Base-by-base conservation (phyloP, 2,329 filamentous ascomycete species). In the Neophaeococcomyces mojaviensis region DNA sequence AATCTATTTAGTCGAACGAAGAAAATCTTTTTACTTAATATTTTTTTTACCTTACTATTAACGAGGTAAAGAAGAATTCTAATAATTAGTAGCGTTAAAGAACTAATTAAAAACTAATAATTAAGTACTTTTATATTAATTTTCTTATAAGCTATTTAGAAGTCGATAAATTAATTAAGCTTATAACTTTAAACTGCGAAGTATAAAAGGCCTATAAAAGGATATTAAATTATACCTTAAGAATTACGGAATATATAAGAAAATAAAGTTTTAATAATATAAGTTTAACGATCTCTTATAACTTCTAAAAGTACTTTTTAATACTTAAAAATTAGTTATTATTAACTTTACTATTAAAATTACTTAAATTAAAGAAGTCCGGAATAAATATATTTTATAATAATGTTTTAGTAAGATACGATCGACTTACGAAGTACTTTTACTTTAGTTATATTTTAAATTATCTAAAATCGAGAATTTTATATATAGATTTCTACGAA, bases 161-260 rank as follows among this genome's bases (percentile, higher is more conserved):
- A 12, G 37, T 48, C 30, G 36, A 49, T 33, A 50, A 53, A 18
- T 48, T 18, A 19, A 39, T 53, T 26, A 22, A 53, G 35, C 34
- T 50, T 7, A 31, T 53, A 28, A 48, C 32, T n/a, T n/a, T 37
- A 41, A 19, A 48, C 32, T 49, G 38, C 28, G 24, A n/a, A n/a
- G n/a, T 6, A 4, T 53, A 42, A 48, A 46, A 41, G 19, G 22
- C 28, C 10, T 53, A 28, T 7, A 15, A 24, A 45, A 46, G 22
- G 38, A 50, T 18, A 30, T 53, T 19, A 13, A 38, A 26, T 18
- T 46, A 18, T 50, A 44, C 24, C 44, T 50, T 15, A 33, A 38
- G 10, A 39, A 49, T 2, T 53, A 39, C 18, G 15, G 46, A 30
- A 32, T 34, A n/a, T 53, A 45, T 13, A 15, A 40, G 15, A 48